Conservation (phyloP, 1,284 basidiomycete species). For the Sporisorium sorghi region DNA sequence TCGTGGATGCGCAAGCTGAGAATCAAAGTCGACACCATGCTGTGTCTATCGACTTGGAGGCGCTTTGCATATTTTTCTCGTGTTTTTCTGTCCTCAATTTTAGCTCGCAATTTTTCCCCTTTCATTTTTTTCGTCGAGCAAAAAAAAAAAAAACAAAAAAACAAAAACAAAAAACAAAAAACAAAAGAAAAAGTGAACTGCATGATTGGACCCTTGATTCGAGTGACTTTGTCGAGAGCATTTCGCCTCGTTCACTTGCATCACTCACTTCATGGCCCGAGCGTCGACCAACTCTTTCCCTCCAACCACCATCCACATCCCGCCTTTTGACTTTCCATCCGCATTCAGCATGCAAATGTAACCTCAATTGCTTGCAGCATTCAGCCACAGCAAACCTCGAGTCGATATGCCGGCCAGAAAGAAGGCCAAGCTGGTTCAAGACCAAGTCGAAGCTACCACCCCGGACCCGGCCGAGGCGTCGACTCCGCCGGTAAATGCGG, state of each 20-base stretch:
- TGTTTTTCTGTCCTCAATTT: no score
- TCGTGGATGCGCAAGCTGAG: no score
- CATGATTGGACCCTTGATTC: neutral
- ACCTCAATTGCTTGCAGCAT: neutral
- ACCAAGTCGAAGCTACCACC: neutral
- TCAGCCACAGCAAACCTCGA: neutral
- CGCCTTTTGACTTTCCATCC: neutral
- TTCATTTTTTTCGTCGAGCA: no score
- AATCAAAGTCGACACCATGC: no score
- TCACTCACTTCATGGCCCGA: neutral
- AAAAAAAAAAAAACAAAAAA: no score
- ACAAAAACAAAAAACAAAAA: no score
- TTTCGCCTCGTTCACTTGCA: neutral
- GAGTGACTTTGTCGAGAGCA: neutral
- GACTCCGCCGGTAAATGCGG: neutral
- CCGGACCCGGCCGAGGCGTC: neutral
- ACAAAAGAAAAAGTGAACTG: neutral
- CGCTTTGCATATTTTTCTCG: no score
- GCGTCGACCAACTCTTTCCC: neutral
- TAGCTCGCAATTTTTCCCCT: no score
- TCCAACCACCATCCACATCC: neutral
- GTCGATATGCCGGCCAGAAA: conserved; percentile 26
- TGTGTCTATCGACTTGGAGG: no score
- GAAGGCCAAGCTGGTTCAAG: conserved; percentile 18
- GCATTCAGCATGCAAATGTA: neutral